phyloP scores from a whole-genome alignment of 2,329 filamentous ascomycete genomes.

The Phialophora expanda region DNA sequence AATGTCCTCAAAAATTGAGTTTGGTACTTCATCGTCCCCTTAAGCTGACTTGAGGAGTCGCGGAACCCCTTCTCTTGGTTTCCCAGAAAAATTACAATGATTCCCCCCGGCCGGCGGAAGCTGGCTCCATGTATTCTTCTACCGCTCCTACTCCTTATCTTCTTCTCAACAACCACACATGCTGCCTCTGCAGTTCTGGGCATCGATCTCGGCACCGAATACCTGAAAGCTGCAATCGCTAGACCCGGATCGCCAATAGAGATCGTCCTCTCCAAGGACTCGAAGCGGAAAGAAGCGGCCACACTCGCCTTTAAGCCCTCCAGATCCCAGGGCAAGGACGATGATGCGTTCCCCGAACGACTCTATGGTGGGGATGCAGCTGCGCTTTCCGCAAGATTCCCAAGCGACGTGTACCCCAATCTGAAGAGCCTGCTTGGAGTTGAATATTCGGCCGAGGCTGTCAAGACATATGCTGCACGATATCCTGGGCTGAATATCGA shows the following conservation, averaged over 20 bases:
- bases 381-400: constrained; percentile 83
- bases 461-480: constrained; percentile 72
- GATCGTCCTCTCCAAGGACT: constrained; percentile 97
- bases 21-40: neutral
- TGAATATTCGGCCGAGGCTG: constrained; percentile 61
- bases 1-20: constrained; percentile 19
- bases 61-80: neutral
- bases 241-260: constrained; percentile 97
- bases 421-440: constrained; percentile 89
- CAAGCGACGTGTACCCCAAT: constrained; percentile 92
- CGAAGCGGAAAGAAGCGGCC: constrained; percentile 90
- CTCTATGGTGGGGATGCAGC: constrained; percentile 91
- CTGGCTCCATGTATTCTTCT: constrained; percentile 51
- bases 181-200: constrained; percentile 81
- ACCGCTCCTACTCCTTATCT: constrained; percentile 57
- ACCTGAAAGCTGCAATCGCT: constrained; percentile 93
- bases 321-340: constrained; percentile 66
- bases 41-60: constrained; percentile 1
- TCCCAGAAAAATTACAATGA: constrained; percentile 45
- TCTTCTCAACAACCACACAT: constrained; percentile 62
- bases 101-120: constrained; percentile 53
- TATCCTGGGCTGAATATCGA: constrained; percentile 80
- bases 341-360: constrained; percentile 77
- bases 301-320: constrained; percentile 92
- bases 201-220: constrained; percentile 92